Conservation (phyloP, 352 stramenopile genomes). For the Phytopythium sindhum region DNA sequence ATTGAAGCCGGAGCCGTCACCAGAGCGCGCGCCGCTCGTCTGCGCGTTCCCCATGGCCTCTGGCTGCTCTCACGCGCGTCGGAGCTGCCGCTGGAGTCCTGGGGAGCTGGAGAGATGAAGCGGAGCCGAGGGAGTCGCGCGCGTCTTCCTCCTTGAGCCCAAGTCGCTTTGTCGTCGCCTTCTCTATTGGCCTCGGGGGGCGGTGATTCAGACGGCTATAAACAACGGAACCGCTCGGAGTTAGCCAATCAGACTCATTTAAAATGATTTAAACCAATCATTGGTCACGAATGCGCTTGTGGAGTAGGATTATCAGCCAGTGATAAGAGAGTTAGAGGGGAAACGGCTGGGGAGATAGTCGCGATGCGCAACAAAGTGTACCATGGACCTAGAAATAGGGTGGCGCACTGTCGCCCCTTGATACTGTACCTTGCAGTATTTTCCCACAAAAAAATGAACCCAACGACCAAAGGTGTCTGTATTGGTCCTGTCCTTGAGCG, state of each 20-base stretch:
- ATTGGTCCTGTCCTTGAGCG: no score
- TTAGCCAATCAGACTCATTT: not conserved
- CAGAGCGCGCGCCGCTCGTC: not conserved
- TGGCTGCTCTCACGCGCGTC: not conserved
- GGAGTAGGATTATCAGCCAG: not conserved
- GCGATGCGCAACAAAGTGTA: not conserved
- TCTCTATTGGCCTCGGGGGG: not conserved
- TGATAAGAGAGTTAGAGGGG: not conserved
- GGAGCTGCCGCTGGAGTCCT: not conserved
- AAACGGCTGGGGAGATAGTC: constrained; percentile 6
- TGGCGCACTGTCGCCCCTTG: not conserved
- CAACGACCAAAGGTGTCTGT: no score
- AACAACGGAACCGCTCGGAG: not conserved
- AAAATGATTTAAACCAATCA: not conserved
- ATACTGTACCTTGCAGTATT: no score
- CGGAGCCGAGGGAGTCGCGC: not conserved
- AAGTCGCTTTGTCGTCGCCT: not conserved
- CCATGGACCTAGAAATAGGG: not conserved
- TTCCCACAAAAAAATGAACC: no score
- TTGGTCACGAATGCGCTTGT: not conserved
- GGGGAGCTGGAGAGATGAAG: not conserved
- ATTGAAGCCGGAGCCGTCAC: not conserved
- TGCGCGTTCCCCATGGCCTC: constrained; percentile 6
- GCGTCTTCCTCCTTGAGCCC: not conserved
- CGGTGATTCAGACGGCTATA: not conserved